Percentiles rank a stretch among this genome's conserved stretches.
phyloP scores from a whole-genome alignment of 164 flowering plant genomes.

The Kingdonia uniflora region DNA sequence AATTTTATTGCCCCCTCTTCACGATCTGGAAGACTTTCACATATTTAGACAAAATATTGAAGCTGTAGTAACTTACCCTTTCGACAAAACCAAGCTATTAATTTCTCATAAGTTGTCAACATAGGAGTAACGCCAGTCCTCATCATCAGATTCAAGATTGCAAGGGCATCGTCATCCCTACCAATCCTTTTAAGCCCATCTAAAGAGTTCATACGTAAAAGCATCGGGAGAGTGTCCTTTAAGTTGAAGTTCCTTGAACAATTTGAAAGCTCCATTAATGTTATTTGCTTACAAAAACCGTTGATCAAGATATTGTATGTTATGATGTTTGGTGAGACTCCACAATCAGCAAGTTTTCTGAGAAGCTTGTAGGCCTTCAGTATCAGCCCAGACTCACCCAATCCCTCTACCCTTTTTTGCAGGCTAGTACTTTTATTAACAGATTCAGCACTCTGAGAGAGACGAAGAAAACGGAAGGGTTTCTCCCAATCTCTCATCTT shows the following conservation, averaged over 20 bases:
- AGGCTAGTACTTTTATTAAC: conserved; percentile 41
- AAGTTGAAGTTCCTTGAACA: conserved; percentile 49
- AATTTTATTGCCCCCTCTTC: conserved; percentile 21
- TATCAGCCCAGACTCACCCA: conserved; percentile 47
- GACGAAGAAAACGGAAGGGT: conserved; percentile 75
- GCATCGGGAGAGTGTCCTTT: conserved; percentile 48
- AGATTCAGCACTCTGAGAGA: conserved; percentile 57
- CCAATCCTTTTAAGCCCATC: conserved; percentile 48
- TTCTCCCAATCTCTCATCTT: conserved; percentile 82
- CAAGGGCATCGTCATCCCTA: conserved; percentile 56
- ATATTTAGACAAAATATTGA: conserved; percentile 58
- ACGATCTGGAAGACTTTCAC: conserved; percentile 19
- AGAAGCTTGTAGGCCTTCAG: conserved; percentile 73
- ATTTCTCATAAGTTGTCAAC: conserved; percentile 29
- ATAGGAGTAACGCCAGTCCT: conserved; percentile 31
- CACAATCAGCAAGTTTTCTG: conserved; percentile 46
- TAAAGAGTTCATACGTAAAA: conserved; percentile 59
- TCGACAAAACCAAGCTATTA: conserved; percentile 58
- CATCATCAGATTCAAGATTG: conserved; percentile 42
- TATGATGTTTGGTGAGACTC: conserved; percentile 41
- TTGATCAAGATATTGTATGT: conserved; percentile 73
- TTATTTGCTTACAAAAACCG: conserved; percentile 51
- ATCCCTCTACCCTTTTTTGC: conserved; percentile 30
- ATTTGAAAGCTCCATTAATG: conserved; percentile 50
- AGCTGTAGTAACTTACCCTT: conserved; percentile 35